Percentiles rank a stretch among this genome's conserved stretches.
Evolutionary conservation across 2,329 filamentous ascomycete species (phyloP).

Genomic region (Fusarium poae): DNA sequence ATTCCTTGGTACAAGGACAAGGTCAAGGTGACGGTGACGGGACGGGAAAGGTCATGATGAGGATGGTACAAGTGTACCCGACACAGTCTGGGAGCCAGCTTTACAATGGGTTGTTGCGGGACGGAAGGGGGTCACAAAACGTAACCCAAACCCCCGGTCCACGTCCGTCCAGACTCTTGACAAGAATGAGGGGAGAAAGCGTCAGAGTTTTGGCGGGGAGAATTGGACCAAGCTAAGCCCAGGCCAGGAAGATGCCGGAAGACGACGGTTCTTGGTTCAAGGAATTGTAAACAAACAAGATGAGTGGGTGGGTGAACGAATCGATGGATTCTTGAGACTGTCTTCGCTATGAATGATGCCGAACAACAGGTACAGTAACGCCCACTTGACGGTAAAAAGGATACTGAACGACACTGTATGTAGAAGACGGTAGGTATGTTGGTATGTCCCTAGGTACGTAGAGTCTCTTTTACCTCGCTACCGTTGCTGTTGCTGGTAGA

Average conservation of each 20-base stretch:
- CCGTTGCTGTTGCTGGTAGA: conserved; percentile 12
- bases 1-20: conserved; percentile 44
- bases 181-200: conserved; percentile 23
- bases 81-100: conserved; percentile 40
- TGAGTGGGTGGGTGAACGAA: conserved; percentile 14
- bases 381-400: conserved; percentile 30
- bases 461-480: neutral
- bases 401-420: conserved; percentile 7
- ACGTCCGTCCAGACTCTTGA: conserved; percentile 35
- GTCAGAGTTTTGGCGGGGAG: conserved; percentile 41
- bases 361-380: conserved; percentile 19
- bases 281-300: conserved; percentile 25
- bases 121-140: conserved; percentile 45
- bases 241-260: conserved; percentile 42
- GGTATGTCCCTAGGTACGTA: neutral
- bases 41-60: conserved; percentile 25
- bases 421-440: neutral
- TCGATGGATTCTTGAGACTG: conserved; percentile 19
- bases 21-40: conserved; percentile 27
- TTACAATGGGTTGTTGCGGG: conserved; percentile 39
- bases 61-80: conserved; percentile 31
- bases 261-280: conserved; percentile 1
- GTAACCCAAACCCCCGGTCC: conserved; percentile 37
- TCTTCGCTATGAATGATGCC: conserved; percentile 25
- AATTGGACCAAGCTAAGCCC: conserved; percentile 17